These are phyloP conservation scores for Moricandia arvensis DNA, from an alignment of 345 rosid species.

Conservation along the genomic window DNA sequence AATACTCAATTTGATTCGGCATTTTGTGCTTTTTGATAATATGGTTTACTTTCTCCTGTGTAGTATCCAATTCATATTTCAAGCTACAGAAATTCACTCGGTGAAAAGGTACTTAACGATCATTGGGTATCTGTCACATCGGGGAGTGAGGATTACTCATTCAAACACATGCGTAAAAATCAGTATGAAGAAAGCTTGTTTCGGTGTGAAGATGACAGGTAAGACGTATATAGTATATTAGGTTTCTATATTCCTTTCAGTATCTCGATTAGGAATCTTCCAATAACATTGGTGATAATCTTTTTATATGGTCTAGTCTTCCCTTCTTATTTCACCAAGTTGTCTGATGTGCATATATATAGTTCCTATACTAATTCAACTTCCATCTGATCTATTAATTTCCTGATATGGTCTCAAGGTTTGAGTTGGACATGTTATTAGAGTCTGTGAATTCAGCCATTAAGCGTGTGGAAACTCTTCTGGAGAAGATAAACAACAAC, in stretches of 20 bases:
- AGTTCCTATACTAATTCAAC: background rate
- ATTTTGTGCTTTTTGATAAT: constrained; percentile 1
- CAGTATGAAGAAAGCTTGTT: constrained; percentile 99
- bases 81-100: constrained; percentile 81
- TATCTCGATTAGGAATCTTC: constrained; percentile 3
- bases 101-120: constrained; percentile 83
- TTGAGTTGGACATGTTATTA: constrained; percentile 95
- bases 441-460: constrained; percentile 82
- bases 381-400: constrained; percentile 16
- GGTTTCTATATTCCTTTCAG: constrained; percentile 1
- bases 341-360: background rate
- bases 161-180: constrained; percentile 98
- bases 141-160: constrained; percentile 99
- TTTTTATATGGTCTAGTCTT: background rate
- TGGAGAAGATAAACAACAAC: constrained; percentile 73
- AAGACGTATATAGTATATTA: constrained; percentile 17
- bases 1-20: background rate
- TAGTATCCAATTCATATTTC: constrained; percentile 87
- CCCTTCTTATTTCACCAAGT: background rate
- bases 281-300: background rate
- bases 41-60: constrained; percentile 30
- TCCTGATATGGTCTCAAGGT: constrained; percentile 59
- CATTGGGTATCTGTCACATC: constrained; percentile 99
- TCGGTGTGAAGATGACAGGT: constrained; percentile 99
- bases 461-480: constrained; percentile 78